phyloP scores from a whole-genome alignment of 2,329 filamentous ascomycete species.

The Xylariaceae sp. region DNA sequence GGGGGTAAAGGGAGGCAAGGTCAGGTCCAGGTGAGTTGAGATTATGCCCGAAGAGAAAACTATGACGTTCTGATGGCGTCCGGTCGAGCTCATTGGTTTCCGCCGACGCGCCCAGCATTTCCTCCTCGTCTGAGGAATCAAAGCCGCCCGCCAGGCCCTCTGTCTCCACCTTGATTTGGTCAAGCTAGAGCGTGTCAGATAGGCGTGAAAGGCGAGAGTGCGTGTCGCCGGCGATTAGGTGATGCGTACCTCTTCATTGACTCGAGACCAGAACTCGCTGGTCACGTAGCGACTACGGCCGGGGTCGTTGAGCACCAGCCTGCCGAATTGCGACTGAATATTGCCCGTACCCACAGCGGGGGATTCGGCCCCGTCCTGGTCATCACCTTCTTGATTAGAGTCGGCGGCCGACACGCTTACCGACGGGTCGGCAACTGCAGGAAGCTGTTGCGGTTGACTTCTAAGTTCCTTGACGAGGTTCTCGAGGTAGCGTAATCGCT shows the following conservation, averaged over 20 bases:
- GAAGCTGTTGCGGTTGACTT: constrained; percentile 43
- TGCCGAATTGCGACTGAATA: constrained; percentile 43
- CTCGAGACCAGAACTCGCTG: constrained; percentile 51
- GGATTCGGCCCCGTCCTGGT: constrained; percentile 8
- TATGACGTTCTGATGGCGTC: constrained; percentile 44
- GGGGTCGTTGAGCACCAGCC: constrained; percentile 44
- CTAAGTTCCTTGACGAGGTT: constrained; percentile 48
- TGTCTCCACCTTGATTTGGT: constrained; percentile 42
- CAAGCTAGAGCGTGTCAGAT: constrained; percentile 36
- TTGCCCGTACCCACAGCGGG: constrained; percentile 5
- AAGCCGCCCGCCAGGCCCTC: constrained; percentile 33
- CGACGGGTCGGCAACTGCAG: constrained; percentile 28
- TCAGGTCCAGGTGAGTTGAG: constrained; percentile 31
- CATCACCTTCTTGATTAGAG: constrained; percentile 25
- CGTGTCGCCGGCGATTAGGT: neutral
- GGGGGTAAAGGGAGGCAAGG: constrained; percentile 43
- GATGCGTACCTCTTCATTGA: constrained; percentile 50
- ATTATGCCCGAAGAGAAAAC: constrained; percentile 50
- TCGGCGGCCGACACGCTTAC: constrained; percentile 31
- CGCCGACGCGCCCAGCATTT: constrained; percentile 28
- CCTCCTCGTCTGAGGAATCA: constrained; percentile 40
- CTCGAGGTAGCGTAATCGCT: constrained; percentile 48
- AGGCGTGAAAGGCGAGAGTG: constrained; percentile 3
- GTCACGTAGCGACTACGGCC: constrained; percentile 46
- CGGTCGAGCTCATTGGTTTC: constrained; percentile 40